A percentile compares a stretch with the other conserved stretches of the same genome.
phyloP scores from a whole-genome alignment of 2,329 filamentous ascomycete species.

The Diaporthe sp. region DNA sequence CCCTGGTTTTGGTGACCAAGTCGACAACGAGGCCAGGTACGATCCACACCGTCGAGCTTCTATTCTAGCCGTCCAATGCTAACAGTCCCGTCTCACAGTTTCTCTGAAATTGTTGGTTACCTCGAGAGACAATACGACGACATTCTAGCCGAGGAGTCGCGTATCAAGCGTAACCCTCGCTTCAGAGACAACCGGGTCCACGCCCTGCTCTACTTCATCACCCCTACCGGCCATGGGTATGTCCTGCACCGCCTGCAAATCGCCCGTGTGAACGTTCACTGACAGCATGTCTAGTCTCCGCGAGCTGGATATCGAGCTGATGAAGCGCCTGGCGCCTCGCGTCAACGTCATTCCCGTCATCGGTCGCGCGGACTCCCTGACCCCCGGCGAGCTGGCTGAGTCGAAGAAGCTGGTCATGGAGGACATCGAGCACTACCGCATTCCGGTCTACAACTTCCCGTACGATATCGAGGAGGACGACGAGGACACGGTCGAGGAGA shows the following conservation, averaged over 20 bases:
- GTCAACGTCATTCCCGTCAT: constrained; percentile 99
- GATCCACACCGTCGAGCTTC: constrained; percentile 37
- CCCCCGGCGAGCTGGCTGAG: constrained; percentile 94
- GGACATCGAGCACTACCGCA: constrained; percentile 99
- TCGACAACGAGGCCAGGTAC: constrained; percentile 98
- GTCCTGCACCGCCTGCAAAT: constrained; percentile 46
- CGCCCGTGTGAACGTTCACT: constrained; percentile 4
- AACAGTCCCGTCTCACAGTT: constrained; percentile 65
- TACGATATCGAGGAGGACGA: constrained; percentile 99
- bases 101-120: constrained; percentile 97
- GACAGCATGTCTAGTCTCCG: constrained; percentile 76
- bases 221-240: constrained; percentile 94
- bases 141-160: constrained; percentile 98
- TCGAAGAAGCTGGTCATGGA: constrained; percentile 99
- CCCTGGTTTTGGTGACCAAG: constrained; percentile 97
- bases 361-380: constrained; percentile 97
- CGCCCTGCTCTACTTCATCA: constrained; percentile 99
- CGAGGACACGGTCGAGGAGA: constrained; percentile 99
- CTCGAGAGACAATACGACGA: constrained; percentile 99
- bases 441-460: constrained; percentile 99
- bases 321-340: constrained; percentile 98
- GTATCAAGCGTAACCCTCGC: constrained; percentile 99
- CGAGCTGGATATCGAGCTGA: constrained; percentile 98
- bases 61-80: background rate
- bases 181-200: constrained; percentile 99